phyloP scores from a whole-genome alignment of 768 basidiomycete genomes.

The Suillus occidentalis region DNA sequence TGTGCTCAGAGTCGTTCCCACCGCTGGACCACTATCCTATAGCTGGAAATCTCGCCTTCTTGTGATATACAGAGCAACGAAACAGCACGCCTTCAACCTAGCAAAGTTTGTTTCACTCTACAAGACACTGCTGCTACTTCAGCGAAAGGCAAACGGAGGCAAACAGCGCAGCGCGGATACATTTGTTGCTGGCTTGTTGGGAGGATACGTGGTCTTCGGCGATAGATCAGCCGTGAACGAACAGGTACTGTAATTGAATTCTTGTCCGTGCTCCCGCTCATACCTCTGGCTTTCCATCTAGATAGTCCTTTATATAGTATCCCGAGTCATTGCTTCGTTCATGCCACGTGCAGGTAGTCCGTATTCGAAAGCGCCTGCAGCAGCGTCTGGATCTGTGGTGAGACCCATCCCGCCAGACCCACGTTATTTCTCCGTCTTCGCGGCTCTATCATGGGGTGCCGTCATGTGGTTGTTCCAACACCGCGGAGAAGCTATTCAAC shows the following conservation, averaged over 20 bases:
- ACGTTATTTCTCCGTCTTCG: conserved; percentile 81
- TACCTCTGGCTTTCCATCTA: conserved; percentile 31
- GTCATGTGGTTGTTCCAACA: conserved; percentile 97
- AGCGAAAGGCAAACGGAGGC: conserved; percentile 77
- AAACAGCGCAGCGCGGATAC: conserved; percentile 82
- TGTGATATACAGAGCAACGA: conserved; percentile 80
- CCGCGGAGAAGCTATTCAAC: conserved; percentile 87
- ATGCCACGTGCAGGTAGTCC: conserved; percentile 72
- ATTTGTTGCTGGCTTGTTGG: conserved; percentile 89
- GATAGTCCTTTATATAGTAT: conserved; percentile 97
- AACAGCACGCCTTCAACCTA: conserved; percentile 87
- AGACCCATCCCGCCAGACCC: conserved; percentile 84
- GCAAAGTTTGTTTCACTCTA: conserved; percentile 94
- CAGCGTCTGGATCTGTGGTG: conserved; percentile 42
- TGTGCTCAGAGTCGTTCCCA: conserved; percentile 9
- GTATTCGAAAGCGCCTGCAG: conserved; percentile 46
- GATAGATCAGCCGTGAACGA: conserved; percentile 87
- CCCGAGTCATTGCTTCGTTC: conserved; percentile 88
- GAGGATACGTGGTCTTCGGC: conserved; percentile 89
- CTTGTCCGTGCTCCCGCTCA: conserved; percentile 3
- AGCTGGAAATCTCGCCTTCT: conserved; percentile 73
- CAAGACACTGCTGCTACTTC: conserved; percentile 82
- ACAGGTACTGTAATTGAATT: conserved; percentile 52
- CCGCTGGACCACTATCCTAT: conserved; percentile 10
- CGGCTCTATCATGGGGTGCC: conserved; percentile 88